A percentile compares a stretch with the other conserved stretches of the same genome.
These are phyloP conservation scores for Tolypocladium tropicale DNA, from an alignment of 2,329 filamentous ascomycete species.

Conservation along the genomic window DNA sequence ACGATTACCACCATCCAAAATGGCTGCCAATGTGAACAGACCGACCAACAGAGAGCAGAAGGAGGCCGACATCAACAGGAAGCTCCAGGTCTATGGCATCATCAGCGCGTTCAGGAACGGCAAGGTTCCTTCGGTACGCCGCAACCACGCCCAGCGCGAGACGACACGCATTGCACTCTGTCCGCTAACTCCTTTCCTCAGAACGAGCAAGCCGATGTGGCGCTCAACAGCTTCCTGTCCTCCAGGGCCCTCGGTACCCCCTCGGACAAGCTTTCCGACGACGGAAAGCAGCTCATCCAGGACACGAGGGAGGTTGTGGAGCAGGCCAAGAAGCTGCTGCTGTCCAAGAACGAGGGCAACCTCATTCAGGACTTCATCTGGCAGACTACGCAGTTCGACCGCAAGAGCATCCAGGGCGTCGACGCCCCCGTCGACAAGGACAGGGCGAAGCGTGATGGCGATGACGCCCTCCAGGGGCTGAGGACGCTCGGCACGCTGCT, in stretches of 20 bases:
- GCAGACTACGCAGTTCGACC: conserved; percentile 70
- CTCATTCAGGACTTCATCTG: conserved; percentile 95
- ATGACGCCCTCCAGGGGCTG: conserved; percentile 74
- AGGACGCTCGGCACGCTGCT: conserved; percentile 80
- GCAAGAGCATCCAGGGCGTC: conserved; percentile 50
- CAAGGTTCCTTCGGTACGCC: conserved; percentile 77
- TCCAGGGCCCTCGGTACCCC: conserved; percentile 62
- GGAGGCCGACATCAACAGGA: conserved; percentile 81
- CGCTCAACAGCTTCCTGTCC: conserved; percentile 76
- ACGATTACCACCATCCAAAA: conserved; percentile 12
- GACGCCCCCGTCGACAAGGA: conserved; percentile 64
- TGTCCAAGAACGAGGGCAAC: conserved; percentile 93
- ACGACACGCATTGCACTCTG: background rate
- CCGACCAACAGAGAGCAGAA: conserved; percentile 65
- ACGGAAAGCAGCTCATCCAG: conserved; percentile 68
- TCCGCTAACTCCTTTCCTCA: conserved; percentile 19
- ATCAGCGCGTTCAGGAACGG: conserved; percentile 73
- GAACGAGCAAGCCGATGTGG: conserved; percentile 94
- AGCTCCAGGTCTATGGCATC: conserved; percentile 93
- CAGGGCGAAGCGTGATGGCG: conserved; percentile 69
- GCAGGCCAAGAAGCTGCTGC: conserved; percentile 71
- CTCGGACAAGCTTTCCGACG: conserved; percentile 65
- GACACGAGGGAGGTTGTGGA: conserved; percentile 74
- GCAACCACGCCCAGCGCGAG: background rate
- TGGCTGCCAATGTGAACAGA: conserved; percentile 51